Base-by-base conservation (phyloP, 495 filamentous ascomycete species). In the Cercophora scortea region DNA sequence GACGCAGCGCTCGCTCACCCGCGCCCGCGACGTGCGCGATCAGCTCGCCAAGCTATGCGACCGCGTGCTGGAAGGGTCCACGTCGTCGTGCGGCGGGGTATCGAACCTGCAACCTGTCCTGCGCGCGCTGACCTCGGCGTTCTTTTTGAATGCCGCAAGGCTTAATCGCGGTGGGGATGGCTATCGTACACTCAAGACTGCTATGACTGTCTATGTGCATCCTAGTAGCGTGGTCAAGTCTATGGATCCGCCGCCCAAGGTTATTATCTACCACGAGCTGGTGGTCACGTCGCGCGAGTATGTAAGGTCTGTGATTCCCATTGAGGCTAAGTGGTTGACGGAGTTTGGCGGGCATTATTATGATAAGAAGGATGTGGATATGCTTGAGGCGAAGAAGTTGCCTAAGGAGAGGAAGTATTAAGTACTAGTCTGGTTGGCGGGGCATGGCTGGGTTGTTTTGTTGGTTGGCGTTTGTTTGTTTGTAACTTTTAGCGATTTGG, bases 281-380 rank as follows among this genome's bases (percentile, higher is more conserved):
- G 92, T 96, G 35, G 72, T 95, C 17, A 97, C 93, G 56, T 90
- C 84, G 50, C 90, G 91, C 74, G 92, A 96, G 75, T 98, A 91
- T 62, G 94, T 96, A 82, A 71, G 93, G 34, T 90, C 82, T 57
- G 83, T 84, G 34, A 85, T 96, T 75, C 92, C 90, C 1, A 73
- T 96, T 16, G 81, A 92, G 58, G 73, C 87, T 0, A 84, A 88
- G 64, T 96, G 89, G 90, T 61, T 98, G 56, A 79, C 84, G 5
- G 93, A 98, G 69, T 88, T 90, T 42, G 93, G 94, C 43, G 94
- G 91, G 52, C 93, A 98, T 73, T 96, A 88, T 62, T 87, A 96
- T 63, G 96, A 95, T 73, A 89, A 86, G 76, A 87, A 88, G 70
- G 89, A 97, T 63, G 63, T 97, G 42, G 94, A 96, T 64, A 82